Percentiles rank a stretch among this genome's conserved stretches.
Evolutionary conservation across 1,284 basidiomycete species (phyloP).

Genomic region (Ganoderma meredithae): DNA sequence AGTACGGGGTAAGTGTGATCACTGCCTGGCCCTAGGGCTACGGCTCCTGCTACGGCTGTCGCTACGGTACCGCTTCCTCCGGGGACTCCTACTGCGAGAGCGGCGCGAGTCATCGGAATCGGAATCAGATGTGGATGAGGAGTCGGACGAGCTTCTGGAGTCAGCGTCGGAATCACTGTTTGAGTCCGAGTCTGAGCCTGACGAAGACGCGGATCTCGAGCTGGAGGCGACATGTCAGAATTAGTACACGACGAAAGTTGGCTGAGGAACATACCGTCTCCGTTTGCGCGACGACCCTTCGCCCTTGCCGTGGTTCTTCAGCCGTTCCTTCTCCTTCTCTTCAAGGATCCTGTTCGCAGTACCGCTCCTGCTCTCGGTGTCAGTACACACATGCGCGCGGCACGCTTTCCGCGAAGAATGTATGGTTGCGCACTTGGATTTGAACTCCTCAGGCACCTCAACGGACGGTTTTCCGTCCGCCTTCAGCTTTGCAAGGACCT

Average conservation of each 20-base stretch:
- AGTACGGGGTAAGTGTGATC: background rate
- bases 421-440: slow-evolving; percentile 66
- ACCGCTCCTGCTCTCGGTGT: slow-evolving; percentile 54
- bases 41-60: slow-evolving; percentile 33
- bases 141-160: slow-evolving; percentile 45
- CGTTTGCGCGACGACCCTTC: slow-evolving; percentile 56
- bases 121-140: slow-evolving; percentile 50
- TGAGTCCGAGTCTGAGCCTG: slow-evolving; percentile 41
- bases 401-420: slow-evolving; percentile 20
- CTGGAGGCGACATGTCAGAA: slow-evolving; percentile 26
- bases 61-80: slow-evolving; percentile 37
- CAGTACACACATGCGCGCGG: background rate
- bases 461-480: slow-evolving; percentile 71
- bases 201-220: slow-evolving; percentile 35
- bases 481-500: slow-evolving; percentile 66
- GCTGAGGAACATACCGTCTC: slow-evolving; percentile 52
- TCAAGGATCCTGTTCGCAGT: slow-evolving; percentile 78
- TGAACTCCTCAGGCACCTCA: slow-evolving; percentile 84
- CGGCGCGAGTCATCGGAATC: slow-evolving; percentile 45
- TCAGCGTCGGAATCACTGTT: slow-evolving; percentile 46
- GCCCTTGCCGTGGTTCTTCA: slow-evolving; percentile 50
- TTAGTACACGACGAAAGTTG: slow-evolving; percentile 11
- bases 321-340: slow-evolving; percentile 74
- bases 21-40: slow-evolving; percentile 27
- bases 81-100: slow-evolving; percentile 49